Evolutionary conservation across 306 rosid genomes (phyloP), one percentile per base, ranked within the genome.

Genomic region (Clitoria ternatea): DNA sequence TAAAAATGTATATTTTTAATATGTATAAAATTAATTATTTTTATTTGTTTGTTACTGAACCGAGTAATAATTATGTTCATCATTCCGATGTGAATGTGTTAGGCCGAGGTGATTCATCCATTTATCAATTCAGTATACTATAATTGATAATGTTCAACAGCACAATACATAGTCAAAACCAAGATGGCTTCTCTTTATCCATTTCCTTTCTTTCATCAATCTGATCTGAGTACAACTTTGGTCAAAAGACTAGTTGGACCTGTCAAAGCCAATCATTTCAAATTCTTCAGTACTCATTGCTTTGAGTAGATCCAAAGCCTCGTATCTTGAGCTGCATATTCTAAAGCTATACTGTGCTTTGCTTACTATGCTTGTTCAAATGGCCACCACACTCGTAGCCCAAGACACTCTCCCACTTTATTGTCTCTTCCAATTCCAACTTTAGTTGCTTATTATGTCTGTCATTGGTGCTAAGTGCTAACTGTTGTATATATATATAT

Each of bases 191-290:
- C 37, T n/a, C 61, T 9, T 13, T 9, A 27, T 66, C 26, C 3
- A 26, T 13, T 13, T 1, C 9, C 4, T 50, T 39, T 8, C 44
- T 15, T 57, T 32, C 36, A 22, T 55, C 62, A 55, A 32, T 32
- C n/a, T 59, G 44, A 32, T 32, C n/a, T 59, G 44, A n/a, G 43
- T 17, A 59, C n/a, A 32, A 32, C 8, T 59, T 59, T 11, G 65
- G 65, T 33, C 43, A 39, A 55, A 69, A 22, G 44, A 3, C 0
- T 53, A 77, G 85, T 83, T 81, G 69, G 90, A 81, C 86, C 67
- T 61, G 88, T 85, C 93, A 88, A 83, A 81, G 57, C 80, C 85
- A 81, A 79, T 82, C 66, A 85, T 85, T 74, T 65, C 74, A 70
- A 73, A 72, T 35, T 63, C 82, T 47, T 36, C 47, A 17, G 39